A percentile compares a stretch with the other conserved stretches of the same genome.
Conservation (phyloP, 2,329 filamentous ascomycete species). For the Hypoxylon sp. region DNA sequence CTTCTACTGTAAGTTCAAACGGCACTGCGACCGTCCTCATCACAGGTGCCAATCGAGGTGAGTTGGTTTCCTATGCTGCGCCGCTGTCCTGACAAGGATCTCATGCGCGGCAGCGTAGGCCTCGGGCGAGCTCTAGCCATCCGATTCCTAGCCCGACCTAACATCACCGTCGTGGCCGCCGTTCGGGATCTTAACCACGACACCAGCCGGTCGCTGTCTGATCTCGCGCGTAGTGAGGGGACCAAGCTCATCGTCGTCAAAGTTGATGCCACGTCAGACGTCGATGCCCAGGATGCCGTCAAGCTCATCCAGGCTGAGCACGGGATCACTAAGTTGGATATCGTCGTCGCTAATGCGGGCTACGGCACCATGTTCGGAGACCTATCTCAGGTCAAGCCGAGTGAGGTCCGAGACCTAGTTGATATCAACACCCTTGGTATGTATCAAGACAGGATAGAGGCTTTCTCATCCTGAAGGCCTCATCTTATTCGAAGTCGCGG, state of each 20-base stretch:
- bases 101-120: not conserved
- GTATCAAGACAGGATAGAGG: no score
- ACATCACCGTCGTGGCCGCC: conserved; percentile 53
- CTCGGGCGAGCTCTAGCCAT: not conserved
- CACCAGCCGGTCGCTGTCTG: conserved; percentile 30
- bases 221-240: conserved; percentile 42
- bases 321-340: conserved; percentile 50
- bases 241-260: conserved; percentile 48
- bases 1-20: not conserved
- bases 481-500: no score
- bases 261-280: conserved; percentile 45
- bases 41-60: conserved; percentile 1
- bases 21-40: not conserved
- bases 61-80: not conserved
- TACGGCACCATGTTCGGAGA: conserved; percentile 20
- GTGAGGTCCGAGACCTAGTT: conserved; percentile 15
- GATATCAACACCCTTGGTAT: conserved; percentile 21
- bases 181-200: conserved; percentile 35
- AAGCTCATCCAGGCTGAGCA: conserved; percentile 37
- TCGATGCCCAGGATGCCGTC: conserved; percentile 44
- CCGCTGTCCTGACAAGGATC: not conserved
- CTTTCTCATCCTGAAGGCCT: no score
- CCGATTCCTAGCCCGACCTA: conserved; percentile 45
- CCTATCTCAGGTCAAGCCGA: conserved; percentile 22
- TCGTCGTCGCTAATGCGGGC: conserved; percentile 57